A percentile compares a stretch with the other conserved stretches of the same genome.
Evolutionary conservation across 345 rosid genomes (phyloP).

Genomic region (Sisymbrium altissimum): DNA sequence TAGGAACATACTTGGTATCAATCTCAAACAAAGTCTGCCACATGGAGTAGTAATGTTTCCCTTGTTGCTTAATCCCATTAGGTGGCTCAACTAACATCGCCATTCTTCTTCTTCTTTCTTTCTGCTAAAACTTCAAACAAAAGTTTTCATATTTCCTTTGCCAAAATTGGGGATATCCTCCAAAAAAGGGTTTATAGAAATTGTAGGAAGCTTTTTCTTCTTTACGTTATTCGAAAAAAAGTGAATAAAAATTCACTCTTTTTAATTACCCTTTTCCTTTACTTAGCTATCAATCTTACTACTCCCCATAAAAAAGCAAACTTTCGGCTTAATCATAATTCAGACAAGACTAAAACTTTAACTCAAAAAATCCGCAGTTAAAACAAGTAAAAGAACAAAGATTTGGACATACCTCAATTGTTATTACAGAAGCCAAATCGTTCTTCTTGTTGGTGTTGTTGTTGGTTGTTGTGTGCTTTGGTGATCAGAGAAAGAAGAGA

Average conservation of each 20-base stretch:
- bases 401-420: constrained; percentile 10
- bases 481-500: constrained; percentile 27
- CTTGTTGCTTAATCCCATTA: constrained; percentile 52
- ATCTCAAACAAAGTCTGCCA: constrained; percentile 87
- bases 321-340: constrained; percentile 25
- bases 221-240: constrained; percentile 25
- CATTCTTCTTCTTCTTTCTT: constrained; percentile 47
- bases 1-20: constrained; percentile 78
- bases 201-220: constrained; percentile 14
- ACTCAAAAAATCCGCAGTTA: background rate
- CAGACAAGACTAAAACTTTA: background rate
- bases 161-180: background rate
- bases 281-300: constrained; percentile 38
- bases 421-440: constrained; percentile 8
- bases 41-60: constrained; percentile 82
- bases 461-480: background rate
- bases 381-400: background rate
- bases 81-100: constrained; percentile 88
- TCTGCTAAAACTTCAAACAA: constrained; percentile 4
- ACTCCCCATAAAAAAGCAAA: constrained; percentile 16
- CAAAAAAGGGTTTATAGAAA: constrained; percentile 6
- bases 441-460: too few species aligned
- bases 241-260: constrained; percentile 5
- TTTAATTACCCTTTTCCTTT: constrained; percentile 10
- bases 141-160: background rate